Evolutionary conservation across 2,329 filamentous ascomycete species (phyloP), one percentile per base, ranked within the genome.

Genomic region (Penicillium sp.): DNA sequence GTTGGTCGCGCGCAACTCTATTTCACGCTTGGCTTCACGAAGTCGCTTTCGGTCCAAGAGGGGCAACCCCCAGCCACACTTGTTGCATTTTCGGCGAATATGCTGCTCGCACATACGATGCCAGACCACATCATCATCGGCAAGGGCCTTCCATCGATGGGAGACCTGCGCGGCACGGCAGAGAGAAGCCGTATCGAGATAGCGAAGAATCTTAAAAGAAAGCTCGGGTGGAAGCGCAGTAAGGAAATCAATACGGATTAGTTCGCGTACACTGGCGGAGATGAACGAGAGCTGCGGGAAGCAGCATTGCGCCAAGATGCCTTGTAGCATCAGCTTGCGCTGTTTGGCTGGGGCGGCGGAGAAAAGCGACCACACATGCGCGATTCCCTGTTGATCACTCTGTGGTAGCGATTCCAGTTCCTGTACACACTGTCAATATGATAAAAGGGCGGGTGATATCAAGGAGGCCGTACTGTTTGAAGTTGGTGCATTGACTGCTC

Each of bases 81-180:
- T 95, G 50, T 84, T 90, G 68, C 90, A 96, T 66, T 95, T 95
- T 51, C 89, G 78, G 66, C 94, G 88, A 59, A 96, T 94, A 67
- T 95, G 90, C 65, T 97, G 91, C 68, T 95, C 90, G 66, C 93
- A 98, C 90, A 97, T 96, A 55, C 85, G 86, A 65, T 96, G 88
- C 93, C 93, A 98, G 4, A 98, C 91, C 7, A 95, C 86, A 67
- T 98, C 91, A 64, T 96, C 91, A 61, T 97, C 93, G n/a, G 93
- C 91, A 36, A 98, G 74, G 48, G 81, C 81, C 53, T 88, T 81
- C 93, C 93, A 98, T 59, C 85, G 80, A 49, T 84, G 82, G 66
- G 89, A 96, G 47, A 98, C 93, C 68, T 96, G 90, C 0, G 93
- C 89, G 1, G 93, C 91, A 67, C 95, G 95, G 75, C 93, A 97